phyloP scores from a whole-genome alignment of 148 eudicot genomes.

The Camellia japonica region DNA sequence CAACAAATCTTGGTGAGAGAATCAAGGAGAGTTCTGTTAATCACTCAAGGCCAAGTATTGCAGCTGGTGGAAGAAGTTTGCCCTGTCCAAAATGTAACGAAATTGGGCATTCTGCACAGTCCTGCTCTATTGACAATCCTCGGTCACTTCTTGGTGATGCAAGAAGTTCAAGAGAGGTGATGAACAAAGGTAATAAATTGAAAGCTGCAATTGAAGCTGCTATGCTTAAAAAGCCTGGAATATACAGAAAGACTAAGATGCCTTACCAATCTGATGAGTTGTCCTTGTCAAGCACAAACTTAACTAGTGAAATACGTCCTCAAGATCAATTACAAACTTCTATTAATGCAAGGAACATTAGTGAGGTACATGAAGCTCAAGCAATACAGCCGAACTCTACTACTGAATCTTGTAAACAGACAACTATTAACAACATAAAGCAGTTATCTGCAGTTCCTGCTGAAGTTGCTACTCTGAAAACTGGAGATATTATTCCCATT shows the following conservation, averaged over 20 bases:
- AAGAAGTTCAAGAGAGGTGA: constrained; percentile 50
- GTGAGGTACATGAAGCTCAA: constrained; percentile 37
- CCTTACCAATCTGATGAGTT: constrained; percentile 49
- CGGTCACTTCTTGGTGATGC: constrained; percentile 34
- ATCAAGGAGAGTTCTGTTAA: constrained; percentile 31
- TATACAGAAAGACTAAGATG: constrained; percentile 48
- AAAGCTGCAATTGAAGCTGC: constrained; percentile 93
- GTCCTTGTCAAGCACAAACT: constrained; percentile 31
- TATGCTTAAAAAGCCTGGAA: constrained; percentile 71
- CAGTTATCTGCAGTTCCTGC: constrained; percentile 40
- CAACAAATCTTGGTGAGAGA: constrained; percentile 45
- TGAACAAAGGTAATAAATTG: constrained; percentile 51
- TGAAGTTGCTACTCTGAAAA: constrained; percentile 32
- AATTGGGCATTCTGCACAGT: constrained; percentile 22
- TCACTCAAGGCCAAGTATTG: constrained; percentile 37
- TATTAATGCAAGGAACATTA: constrained; percentile 27
- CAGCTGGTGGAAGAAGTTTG: constrained; percentile 22
- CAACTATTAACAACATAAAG: constrained; percentile 28
- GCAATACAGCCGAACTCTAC: constrained; percentile 15
- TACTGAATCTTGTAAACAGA: constrained; percentile 37
- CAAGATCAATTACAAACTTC: constrained; percentile 32
- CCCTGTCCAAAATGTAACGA: constrained; percentile 32
- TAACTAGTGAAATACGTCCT: constrained; percentile 31
- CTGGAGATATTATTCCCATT: constrained; percentile 15
- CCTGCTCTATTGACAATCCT: constrained; percentile 29